These are phyloP conservation scores for Pseudevernia furfuracea DNA, from an alignment of 495 filamentous ascomycete genomes.

Conservation along the genomic window DNA sequence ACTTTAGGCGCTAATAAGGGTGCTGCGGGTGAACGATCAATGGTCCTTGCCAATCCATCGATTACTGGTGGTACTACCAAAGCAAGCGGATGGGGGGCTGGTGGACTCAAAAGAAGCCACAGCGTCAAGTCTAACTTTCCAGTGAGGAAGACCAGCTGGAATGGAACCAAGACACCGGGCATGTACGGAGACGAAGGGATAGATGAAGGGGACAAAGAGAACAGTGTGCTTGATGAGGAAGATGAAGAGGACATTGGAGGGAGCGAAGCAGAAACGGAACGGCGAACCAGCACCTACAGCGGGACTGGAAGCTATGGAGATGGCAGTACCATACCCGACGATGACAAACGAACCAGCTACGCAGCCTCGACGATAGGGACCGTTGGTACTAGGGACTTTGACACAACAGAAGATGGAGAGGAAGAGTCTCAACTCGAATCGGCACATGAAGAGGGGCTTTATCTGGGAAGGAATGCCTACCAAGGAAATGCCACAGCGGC, in stretches of 20 bases:
- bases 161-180: conserved; percentile 37
- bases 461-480: conserved; percentile 11
- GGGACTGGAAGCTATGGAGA: conserved; percentile 45
- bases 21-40: conserved; percentile 46
- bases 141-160: conserved; percentile 70
- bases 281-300: conserved; percentile 42
- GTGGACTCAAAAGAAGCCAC: conserved; percentile 58
- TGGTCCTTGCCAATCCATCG: conserved; percentile 46
- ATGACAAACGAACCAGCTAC: conserved; percentile 44
- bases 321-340: conserved; percentile 42
- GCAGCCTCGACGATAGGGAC: conserved; percentile 38
- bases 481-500: conserved; percentile 11
- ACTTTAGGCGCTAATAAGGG: conserved; percentile 77
- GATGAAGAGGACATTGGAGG: conserved; percentile 40
- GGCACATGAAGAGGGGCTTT: conserved; percentile 28
- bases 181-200: conserved; percentile 28
- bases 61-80: conserved; percentile 26
- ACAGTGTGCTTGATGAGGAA: conserved; percentile 47
- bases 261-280: conserved; percentile 44
- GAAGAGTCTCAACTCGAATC: conserved; percentile 19
- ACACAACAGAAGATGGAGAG: conserved; percentile 27
- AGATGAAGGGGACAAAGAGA: conserved; percentile 51
- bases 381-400: conserved; percentile 26
- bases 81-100: conserved; percentile 35
- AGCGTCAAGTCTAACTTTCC: conserved; percentile 59